Evolutionary conservation across 306 rosid genomes (phyloP), one percentile per base, ranked within the genome.

Genomic region (Abrus precatorius): DNA sequence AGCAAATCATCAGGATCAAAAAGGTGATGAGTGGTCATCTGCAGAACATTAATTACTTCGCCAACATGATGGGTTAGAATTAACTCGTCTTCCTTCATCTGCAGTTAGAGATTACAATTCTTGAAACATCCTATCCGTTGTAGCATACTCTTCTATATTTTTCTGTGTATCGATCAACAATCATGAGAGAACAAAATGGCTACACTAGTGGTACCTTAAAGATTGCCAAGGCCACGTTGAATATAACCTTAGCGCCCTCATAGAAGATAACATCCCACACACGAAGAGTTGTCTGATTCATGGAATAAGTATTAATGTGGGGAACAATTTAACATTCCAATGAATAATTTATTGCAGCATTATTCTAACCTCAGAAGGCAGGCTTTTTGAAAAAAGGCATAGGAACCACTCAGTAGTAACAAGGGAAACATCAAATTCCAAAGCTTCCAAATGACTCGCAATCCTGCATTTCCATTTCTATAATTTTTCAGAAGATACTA

Each of bases 391-490:
- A 62, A 96, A 96, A 69, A 96, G 90, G 85, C 99, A 96, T 9
- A 93, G 93, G 85, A 96, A 96, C 97, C 99, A 96, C 91, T 96
- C 98, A 0, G 99, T 93, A 80, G 98, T 92, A 69, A 96, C 98
- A 84, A 96, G 99, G 77, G 99, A 96, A 82, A 93, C 94, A 77
- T 96, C 99, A 76, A 96, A 96, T 41, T 90, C 97, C 86, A 96
- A 74, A 72, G 88, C 88, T 85, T 93, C 98, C 89, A 96, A 86
- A 90, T 96, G 98, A 61, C 80, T 32, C 3, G 97, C 93, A 43
- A 93, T 84, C 92, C 99, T 96, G 94, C 89, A 88, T 85, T 88
- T 81, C 62, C 78, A 69, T 81, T 72, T 71, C 68, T 54, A 73
- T 69, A 47, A 36, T 65, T 76, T 20, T 65, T 87, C 64, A 83